Evolutionary conservation across 2,329 filamentous ascomycete species (phyloP), one percentile per base, ranked within the genome.

Genomic region (Aspergillus puulaauensis): DNA sequence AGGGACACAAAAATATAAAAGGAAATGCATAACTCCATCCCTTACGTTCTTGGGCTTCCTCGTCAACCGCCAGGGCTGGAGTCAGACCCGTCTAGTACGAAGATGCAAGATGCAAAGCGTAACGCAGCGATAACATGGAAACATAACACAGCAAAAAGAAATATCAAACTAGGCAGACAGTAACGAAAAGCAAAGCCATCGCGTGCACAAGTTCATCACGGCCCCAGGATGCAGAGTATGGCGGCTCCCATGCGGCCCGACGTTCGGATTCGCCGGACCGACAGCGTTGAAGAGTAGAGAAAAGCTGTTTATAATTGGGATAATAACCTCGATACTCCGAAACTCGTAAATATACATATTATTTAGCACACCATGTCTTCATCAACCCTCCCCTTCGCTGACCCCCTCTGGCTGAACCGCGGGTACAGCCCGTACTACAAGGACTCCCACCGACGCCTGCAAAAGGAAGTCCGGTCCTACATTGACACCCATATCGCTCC

Each of bases 341-440:
- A 12, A 7, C 3, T 17, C 19, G 11, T 0, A 44, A 21, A 44
- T 44, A 44, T 12, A 21, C 41, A 44, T 24, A 19, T 21, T 15
- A 40, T 40, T 39, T 1, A 19, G n/a, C 19, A 23, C 41, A 44
- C 8, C 15, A 44, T 44, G 41, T 33, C 45, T 8, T 49, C 41
- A 39, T 53, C 51, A 19, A 46, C n/a, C 17, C 35, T 37, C 6
- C 66, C 66, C 1, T 68, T 68, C 44, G 66, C 63, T 12, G 67
- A 70, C 24, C 66, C 67, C 6, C 57, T 66, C 9, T 70, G 67
- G 67, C 57, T 66, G 2, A 68, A 62, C 24, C 61, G 63, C 21
- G 15, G 39, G 3, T 52, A 49, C 24, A 66, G 61, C 21, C 65
- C 66, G 1, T 69, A 68, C 50, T 70, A 68, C 55, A 64, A 55